Percentiles rank a stretch among this genome's conserved stretches.
phyloP scores from a whole-genome alignment of 1,284 basidiomycete species.

The Trametes pubescens region DNA sequence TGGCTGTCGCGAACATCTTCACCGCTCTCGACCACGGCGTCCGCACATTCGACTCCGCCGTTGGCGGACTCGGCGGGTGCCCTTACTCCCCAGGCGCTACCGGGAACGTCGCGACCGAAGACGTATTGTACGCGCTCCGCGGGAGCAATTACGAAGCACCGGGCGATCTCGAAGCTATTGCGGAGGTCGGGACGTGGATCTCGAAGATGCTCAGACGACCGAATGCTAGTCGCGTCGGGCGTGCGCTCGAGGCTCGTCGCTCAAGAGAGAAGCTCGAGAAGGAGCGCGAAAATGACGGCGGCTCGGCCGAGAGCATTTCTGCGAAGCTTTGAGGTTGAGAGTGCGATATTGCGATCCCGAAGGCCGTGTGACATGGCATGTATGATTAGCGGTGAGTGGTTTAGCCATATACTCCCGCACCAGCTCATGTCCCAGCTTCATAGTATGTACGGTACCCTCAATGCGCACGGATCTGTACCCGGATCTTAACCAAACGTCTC shows the following conservation, averaged over 20 bases:
- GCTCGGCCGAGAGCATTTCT: slow-evolving; percentile 24
- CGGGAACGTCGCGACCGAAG: slow-evolving; percentile 93
- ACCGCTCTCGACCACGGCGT: slow-evolving; percentile 71
- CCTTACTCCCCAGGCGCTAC: slow-evolving; percentile 96
- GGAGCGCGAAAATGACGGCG: slow-evolving; percentile 36
- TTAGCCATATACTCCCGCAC: not conserved
- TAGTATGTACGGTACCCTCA: too few relatives aligned
- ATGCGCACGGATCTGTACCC: too few relatives aligned
- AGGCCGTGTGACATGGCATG: not conserved
- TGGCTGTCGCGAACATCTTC: slow-evolving; percentile 78
- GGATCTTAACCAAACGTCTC: too few relatives aligned
- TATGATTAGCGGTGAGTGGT: slow-evolving; percentile 17
- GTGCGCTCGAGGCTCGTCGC: slow-evolving; percentile 72
- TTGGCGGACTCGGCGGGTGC: slow-evolving; percentile 93
- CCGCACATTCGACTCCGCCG: slow-evolving; percentile 75
- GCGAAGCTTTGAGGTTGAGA: slow-evolving; percentile 26
- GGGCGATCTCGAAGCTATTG: slow-evolving; percentile 68
- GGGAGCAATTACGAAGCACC: slow-evolving; percentile 75
- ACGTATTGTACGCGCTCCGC: slow-evolving; percentile 86
- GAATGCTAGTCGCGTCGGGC: slow-evolving; percentile 84
- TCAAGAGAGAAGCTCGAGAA: slow-evolving; percentile 46
- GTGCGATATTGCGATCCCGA: not conserved
- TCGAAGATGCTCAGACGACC: slow-evolving; percentile 69
- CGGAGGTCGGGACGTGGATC: slow-evolving; percentile 85
- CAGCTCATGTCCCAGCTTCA: too few relatives aligned